phyloP scores from a whole-genome alignment of 768 basidiomycete genomes.

The Rhodosporidiobolus odoratus region DNA sequence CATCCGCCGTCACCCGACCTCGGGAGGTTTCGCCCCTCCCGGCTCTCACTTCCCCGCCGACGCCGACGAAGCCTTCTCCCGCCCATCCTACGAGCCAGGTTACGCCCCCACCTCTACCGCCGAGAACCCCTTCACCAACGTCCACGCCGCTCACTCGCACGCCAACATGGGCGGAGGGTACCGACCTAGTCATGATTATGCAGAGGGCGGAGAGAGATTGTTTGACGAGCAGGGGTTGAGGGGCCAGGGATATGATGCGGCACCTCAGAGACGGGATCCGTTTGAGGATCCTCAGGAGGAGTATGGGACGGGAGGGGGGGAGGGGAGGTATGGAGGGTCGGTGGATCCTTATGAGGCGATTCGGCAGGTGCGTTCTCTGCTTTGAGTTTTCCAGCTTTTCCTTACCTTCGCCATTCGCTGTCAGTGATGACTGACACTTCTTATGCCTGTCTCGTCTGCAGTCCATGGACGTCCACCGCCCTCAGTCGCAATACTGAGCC shows the following conservation, averaged over 20 bases:
- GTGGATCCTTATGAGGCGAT: constrained; percentile 31
- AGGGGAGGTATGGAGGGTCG: background rate
- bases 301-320: background rate
- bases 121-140: background rate
- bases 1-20: constrained; percentile 17
- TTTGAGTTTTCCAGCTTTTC: background rate
- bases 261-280: constrained; percentile 7
- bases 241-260: background rate
- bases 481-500: background rate
- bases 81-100: constrained; percentile 4
- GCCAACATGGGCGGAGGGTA: background rate
- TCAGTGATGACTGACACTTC: background rate
- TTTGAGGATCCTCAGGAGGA: constrained; percentile 11
- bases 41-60: constrained; percentile 20
- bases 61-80: constrained; percentile 22
- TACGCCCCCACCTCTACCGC: background rate
- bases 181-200: constrained; percentile 16
- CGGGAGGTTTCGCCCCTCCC: constrained; percentile 22
- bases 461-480: constrained; percentile 2
- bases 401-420: background rate
- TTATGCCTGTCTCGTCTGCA: too few species aligned
- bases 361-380: constrained; percentile 9
- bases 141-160: background rate
- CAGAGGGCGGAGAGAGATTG: background rate
- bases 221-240: constrained; percentile 12